Conservation (phyloP, 345 rosid genomes). For the Sisymbrium altissimum region DNA sequence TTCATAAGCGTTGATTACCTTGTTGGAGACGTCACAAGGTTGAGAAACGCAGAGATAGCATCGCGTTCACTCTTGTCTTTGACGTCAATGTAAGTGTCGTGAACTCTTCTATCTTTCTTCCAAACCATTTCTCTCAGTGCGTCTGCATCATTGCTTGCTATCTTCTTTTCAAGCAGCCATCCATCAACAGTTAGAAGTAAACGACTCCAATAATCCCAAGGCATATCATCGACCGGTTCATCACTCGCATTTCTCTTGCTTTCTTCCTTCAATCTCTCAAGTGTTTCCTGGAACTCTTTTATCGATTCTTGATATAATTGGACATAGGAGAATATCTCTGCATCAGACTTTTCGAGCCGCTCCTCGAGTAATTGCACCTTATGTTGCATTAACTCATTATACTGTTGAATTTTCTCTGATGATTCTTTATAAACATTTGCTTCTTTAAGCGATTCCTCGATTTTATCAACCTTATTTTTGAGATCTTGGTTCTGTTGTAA, state of each 20-base stretch:
- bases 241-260: conserved; percentile 61
- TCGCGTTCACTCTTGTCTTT: conserved; percentile 69
- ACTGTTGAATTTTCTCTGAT: conserved; percentile 66
- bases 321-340: conserved; percentile 71
- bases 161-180: conserved; percentile 88
- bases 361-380: conserved; percentile 82
- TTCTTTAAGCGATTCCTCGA: conserved; percentile 78
- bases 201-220: conserved; percentile 88
- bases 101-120: conserved; percentile 67
- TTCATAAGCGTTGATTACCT: conserved; percentile 47
- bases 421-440: conserved; percentile 69
- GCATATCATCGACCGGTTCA: conserved; percentile 77
- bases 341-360: conserved; percentile 79
- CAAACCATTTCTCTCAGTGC: conserved; percentile 75
- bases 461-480: conserved; percentile 65
- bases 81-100: conserved; percentile 58
- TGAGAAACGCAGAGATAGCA: conserved; percentile 57
- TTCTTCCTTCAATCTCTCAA: conserved; percentile 68
- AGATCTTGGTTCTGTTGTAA: conserved; percentile 86
- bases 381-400: conserved; percentile 80
- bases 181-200: conserved; percentile 84
- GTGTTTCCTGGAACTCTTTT: conserved; percentile 80
- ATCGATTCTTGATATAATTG: conserved; percentile 82
- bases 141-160: conserved; percentile 58
- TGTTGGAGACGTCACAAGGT: conserved; percentile 49